Evolutionary conservation across 768 basidiomycete genomes (phyloP), one percentile per base, ranked within the genome.

Genomic region (Pholiota conissans): DNA sequence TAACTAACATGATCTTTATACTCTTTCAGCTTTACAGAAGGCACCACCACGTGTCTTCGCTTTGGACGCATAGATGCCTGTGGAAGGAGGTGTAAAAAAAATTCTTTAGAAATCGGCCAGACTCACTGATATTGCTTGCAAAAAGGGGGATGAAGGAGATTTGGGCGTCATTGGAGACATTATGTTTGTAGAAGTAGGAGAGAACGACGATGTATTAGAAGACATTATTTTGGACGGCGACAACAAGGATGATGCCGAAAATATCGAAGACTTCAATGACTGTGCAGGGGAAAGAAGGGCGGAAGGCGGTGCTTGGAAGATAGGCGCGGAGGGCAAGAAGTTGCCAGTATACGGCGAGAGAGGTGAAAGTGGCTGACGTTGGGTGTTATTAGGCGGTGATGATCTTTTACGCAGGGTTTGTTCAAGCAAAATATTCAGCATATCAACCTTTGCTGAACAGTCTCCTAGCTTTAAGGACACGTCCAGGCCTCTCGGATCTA

Each of bases 401-500:
- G 56, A 14, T 50, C 56, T 60, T 40, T 60, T 63, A 1, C 65
- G 67, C 14, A 64, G 58, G 11, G 66, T 54, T 30, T 68, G 66
- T 37, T 58, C 57, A 8, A 80, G 56, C 55, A 74, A 65, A 48
- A 55, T 67, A 32, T 74, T 73, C 14, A 78, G 45, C 46, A 76
- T 73, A 60, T 86, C 81, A 46, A 83, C 66, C 56, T 82, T 78
- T 3, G 84, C 56, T 20, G 73, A 72, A 45, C 83, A 73, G 48
- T 78, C 73, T 32, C 77, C 84, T 6, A 85, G 61, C 42, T 71
- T 74, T 32, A 87, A 63, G 3, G 69, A 71, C 4, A 74, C 69
- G 14, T 79, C 74, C 39, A 88, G 65, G 39, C 85, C 85, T 52
- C 82, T 79, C 3, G 77, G 71, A 57, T 87, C 80, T 29, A 87